Percentiles rank a stretch among this genome's conserved stretches.
Evolutionary conservation across 352 stramenopile species (phyloP).

Genomic region (Phytopythium helicoides): DNA sequence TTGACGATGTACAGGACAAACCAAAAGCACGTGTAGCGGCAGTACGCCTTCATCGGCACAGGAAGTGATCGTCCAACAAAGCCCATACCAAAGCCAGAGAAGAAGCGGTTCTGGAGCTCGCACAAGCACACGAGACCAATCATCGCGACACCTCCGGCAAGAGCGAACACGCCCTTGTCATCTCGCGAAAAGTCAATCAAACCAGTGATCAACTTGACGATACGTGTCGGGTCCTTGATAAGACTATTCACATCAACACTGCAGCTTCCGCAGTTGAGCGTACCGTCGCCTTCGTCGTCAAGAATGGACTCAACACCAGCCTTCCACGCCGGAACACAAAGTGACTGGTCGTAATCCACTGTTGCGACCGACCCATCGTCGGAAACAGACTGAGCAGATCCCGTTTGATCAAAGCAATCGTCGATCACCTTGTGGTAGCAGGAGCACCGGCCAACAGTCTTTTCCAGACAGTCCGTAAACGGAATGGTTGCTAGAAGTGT

Average conservation of each 20-base stretch:
- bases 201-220: too few species aligned
- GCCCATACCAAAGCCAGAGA: conserved; percentile 59
- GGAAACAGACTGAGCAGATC: conserved; percentile 28
- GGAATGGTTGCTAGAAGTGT: conserved; percentile 51
- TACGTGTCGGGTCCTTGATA: too few species aligned
- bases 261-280: too few species aligned
- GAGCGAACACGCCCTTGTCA: conserved; percentile 57
- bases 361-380: too few species aligned
- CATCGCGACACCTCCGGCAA: conserved; percentile 46
- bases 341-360: too few species aligned
- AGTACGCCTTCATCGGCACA: conserved; percentile 66
- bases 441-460: conserved; percentile 49
- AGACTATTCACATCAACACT: too few species aligned
- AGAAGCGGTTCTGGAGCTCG: conserved; percentile 71
- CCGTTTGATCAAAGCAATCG: conserved; percentile 58
- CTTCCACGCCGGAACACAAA: too few species aligned
- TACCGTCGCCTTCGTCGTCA: too few species aligned
- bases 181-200: too few species aligned
- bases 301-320: too few species aligned
- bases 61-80: conserved; percentile 79
- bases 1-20: conserved; percentile 70
- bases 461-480: conserved; percentile 73
- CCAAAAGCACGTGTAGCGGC: conserved; percentile 85
- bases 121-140: conserved; percentile 53
- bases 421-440: conserved; percentile 75